phyloP scores from a whole-genome alignment of 305 asterid species.

The Fraxinus platypoda region DNA sequence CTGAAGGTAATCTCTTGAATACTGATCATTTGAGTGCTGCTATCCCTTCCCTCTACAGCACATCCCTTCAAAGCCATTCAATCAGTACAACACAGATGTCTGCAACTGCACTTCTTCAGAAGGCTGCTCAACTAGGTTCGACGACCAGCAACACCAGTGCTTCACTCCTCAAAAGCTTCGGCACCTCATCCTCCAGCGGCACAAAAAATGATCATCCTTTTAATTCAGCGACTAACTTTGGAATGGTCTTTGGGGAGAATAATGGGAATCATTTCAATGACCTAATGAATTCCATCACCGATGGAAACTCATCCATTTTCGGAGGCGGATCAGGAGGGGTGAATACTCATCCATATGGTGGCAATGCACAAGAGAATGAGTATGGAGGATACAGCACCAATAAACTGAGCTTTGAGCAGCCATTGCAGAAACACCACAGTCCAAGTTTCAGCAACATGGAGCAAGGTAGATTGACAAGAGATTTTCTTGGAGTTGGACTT shows the following conservation, averaged over 20 bases:
- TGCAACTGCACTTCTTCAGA: conserved; percentile 80
- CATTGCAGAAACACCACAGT: conserved; percentile 20
- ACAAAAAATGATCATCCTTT: conserved; percentile 17
- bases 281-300: conserved; percentile 34
- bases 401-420: conserved; percentile 19
- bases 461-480: conserved; percentile 64
- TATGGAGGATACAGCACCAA: conserved; percentile 25
- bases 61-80: conserved; percentile 27
- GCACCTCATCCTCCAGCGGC: conserved; percentile 24
- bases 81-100: conserved; percentile 48
- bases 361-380: conserved; percentile 24
- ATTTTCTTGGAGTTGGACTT: conserved; percentile 73
- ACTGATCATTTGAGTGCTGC: conserved; percentile 29
- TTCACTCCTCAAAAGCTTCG: conserved; percentile 55
- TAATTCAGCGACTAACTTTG: conserved; percentile 22
- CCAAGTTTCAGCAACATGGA: conserved; percentile 38
- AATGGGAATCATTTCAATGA: conserved; percentile 44
- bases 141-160: conserved; percentile 42
- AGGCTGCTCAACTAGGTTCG: conserved; percentile 77
- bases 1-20: conserved; percentile 49
- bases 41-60: conserved; percentile 61
- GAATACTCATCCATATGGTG: conserved; percentile 10
- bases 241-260: conserved; percentile 30
- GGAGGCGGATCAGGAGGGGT: conserved; percentile 16
- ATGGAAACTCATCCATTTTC: conserved; percentile 28